Base-by-base conservation (phyloP, 2,329 filamentous ascomycete genomes). In the Capronia epimyces region DNA sequence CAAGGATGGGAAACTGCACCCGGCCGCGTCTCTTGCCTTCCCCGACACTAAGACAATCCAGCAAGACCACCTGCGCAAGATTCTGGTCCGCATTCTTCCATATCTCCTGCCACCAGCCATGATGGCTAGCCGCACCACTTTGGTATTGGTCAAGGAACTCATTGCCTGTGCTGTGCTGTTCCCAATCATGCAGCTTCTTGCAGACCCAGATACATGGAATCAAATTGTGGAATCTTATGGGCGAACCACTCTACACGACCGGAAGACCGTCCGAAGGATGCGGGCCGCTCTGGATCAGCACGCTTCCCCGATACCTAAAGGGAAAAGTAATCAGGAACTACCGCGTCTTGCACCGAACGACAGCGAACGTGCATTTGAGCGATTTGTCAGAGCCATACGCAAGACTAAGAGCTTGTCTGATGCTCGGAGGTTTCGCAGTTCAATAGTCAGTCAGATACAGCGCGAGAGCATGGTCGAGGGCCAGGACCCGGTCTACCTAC, bases 131-230 rank as follows among this genome's bases (percentile, higher is more conserved):
- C 79, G 87, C 54, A 82, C 87, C 36, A 90, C 96, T 6, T 81
- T 80, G 25, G 85, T 84, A 29, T 74, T 98, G 47, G 79, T 96
- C 53, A 83, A 87, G 61, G 94, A 98, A 71, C 84, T 98, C 54
- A 81, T 96, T n/a, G 78, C 89, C 18, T 96, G 93, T 67, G 88
- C 89, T n/a, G 84, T 98, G 32, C 73, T 98, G 31, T 83, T 82
- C 36, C 93, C 93, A 0, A 73, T 94, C 18, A 77, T 96, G 65
- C 82, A 85, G 62, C 74, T 89, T 55, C 73, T 98, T 15, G 81
- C 87, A 3, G 91, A 98, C 61, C 90, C 94, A 1, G 94, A 98
- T 71, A 95, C 86, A 7, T 98, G 91, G 91, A 97, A 98, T 63
- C 90, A 96, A 67, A 70, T 95, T 53, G 89, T 97, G 77, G 91